Base-by-base conservation (phyloP, 305 asterid genomes). In the Fraxinus sp. region DNA sequence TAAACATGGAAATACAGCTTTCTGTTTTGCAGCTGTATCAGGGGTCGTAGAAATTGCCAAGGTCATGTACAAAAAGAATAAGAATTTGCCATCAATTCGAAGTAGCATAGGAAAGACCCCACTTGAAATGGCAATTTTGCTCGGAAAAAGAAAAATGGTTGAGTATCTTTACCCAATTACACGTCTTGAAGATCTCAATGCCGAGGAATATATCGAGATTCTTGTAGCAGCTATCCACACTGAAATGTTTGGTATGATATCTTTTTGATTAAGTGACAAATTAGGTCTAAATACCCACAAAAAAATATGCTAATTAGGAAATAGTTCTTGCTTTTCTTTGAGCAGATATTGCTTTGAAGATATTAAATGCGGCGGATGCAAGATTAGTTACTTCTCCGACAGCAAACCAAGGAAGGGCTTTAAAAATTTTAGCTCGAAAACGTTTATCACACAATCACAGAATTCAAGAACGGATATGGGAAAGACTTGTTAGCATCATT, bases 1-100 rank as follows among this genome's bases (percentile, higher is more conserved):
- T 85, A 18, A 32, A 0, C 18, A 64, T 22, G 90, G 85, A 5
- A 79, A 85, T 52, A 89, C 91, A 0, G 91, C 92, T 4, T 82
- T 90, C 36, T n/a, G 1, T 73, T 11, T 4, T 20, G 85, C 85
- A 49, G 76, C 44, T 39, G 46, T 18, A 26, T 5, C 82, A 8
- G 85, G 85, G 22, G 30, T 71, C 1, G 49, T 30, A 4, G 82
- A 77, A 46, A 72, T 68, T 14, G 59, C 78, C 16, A 32, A 30
- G 37, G 78, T 36, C 16, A 80, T 80, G 83, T 28, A 2, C 49
- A 36, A 80, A n/a, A 9, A 14, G 66, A 80, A 80, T 46, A 6
- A 0, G 4, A 30, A 18, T 13, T 33, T 82, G 26, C 79, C 64
- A 22, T 8, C 11, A 9, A 82, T 82, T 11, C 82, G 0, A 36